These are phyloP conservation scores for Starmerella sp. DNA, from an alignment of 805 yeast genomes.

Conservation along the genomic window DNA sequence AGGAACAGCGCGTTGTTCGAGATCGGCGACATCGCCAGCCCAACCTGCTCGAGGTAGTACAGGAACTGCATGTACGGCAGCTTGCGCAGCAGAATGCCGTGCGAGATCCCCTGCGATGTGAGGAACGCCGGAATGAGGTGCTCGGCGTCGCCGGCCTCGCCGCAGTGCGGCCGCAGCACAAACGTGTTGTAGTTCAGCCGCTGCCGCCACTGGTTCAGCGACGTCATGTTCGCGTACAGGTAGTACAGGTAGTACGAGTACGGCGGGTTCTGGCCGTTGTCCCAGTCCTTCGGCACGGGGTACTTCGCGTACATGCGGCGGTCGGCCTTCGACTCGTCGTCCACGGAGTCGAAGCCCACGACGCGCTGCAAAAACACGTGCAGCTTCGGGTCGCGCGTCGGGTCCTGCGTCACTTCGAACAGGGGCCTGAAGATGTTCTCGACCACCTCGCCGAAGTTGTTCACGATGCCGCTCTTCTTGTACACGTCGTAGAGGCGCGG, in stretches of 20 bases:
- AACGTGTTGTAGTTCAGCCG: slow-evolving; percentile 72
- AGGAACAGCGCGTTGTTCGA: slow-evolving; percentile 92
- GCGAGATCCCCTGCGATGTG: slow-evolving; percentile 85
- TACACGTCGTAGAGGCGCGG: slow-evolving; percentile 90
- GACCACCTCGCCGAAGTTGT: slow-evolving; percentile 63
- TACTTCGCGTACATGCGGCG: slow-evolving; percentile 68
- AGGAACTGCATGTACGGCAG: slow-evolving; percentile 90
- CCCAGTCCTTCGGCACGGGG: slow-evolving; percentile 84
- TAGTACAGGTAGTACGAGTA: slow-evolving; percentile 90
- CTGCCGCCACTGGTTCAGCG: slow-evolving; percentile 74
- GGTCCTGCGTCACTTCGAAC: slow-evolving; percentile 80
- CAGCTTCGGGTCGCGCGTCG: slow-evolving; percentile 79
- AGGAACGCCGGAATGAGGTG: slow-evolving; percentile 84
- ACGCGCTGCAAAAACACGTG: slow-evolving; percentile 84
- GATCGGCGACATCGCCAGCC: slow-evolving; percentile 96
- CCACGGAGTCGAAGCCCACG: slow-evolving; percentile 96
- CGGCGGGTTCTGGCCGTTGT: slow-evolving; percentile 75
- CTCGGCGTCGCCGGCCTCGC: slow-evolving; percentile 99
- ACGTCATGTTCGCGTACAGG: slow-evolving; percentile 72
- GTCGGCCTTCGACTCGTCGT: slow-evolving; percentile 91
- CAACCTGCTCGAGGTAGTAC: slow-evolving; percentile 87
- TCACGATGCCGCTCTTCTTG: slow-evolving; percentile 59
- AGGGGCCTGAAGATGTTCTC: slow-evolving; percentile 75
- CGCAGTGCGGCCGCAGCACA: slow-evolving; percentile 95
- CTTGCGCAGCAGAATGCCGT: slow-evolving; percentile 86